Percentiles rank a stretch among this genome's conserved stretches.
phyloP scores from a whole-genome alignment of 2,329 filamentous ascomycete genomes.

The Clathrospora elynae region DNA sequence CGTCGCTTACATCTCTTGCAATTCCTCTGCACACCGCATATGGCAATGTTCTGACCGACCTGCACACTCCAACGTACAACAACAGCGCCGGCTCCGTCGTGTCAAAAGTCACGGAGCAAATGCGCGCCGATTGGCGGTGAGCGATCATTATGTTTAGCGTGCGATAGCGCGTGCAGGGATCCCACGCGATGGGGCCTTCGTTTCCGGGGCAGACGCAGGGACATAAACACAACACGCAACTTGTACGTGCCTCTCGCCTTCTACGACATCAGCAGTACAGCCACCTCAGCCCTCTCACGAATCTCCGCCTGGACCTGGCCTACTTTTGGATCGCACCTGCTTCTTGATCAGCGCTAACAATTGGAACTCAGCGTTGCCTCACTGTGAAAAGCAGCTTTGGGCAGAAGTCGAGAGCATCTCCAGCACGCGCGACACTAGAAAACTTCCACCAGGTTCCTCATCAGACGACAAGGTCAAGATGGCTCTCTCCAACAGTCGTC shows the following conservation, averaged over 20 bases:
- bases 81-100: neutral
- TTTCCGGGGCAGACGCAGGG: conserved; percentile 28
- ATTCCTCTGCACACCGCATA: too few species aligned
- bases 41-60: too few species aligned
- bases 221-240: conserved; percentile 26
- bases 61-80: too few species aligned
- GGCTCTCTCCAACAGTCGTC: conserved; percentile 32
- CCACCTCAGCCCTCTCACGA: neutral
- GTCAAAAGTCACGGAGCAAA: conserved; percentile 16
- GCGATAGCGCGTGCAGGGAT: conserved; percentile 17
- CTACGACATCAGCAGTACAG: conserved; percentile 1
- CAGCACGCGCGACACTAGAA: neutral
- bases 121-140: conserved; percentile 22
- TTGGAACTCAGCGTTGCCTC: conserved; percentile 1
- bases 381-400: neutral
- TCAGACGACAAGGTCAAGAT: conserved; percentile 20
- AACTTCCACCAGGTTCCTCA: neutral
- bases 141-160: conserved; percentile 4
- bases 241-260: conserved; percentile 1
- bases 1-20: too few species aligned
- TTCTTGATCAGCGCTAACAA: neutral
- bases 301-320: neutral
- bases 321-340: neutral
- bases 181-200: conserved; percentile 12
- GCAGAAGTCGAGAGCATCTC: neutral